Evolutionary conservation across 108 stramenopile genomes (phyloP), one percentile per base, ranked within the genome.

Genomic region (Discostella pseudostelligera): DNA sequence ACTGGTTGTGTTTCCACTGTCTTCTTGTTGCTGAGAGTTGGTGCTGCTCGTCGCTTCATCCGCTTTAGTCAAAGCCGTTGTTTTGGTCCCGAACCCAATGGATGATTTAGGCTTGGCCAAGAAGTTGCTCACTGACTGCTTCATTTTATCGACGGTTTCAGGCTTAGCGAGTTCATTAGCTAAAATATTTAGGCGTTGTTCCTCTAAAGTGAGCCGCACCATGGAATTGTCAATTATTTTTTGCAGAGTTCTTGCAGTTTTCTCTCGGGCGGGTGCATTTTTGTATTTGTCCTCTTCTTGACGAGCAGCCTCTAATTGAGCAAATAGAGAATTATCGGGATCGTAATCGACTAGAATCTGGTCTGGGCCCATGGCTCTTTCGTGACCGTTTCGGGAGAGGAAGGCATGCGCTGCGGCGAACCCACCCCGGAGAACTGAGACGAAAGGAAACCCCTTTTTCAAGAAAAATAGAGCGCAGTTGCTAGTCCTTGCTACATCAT

Each of bases 371-470:
- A 90, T 47, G 21, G 70, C 59, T 43, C 69, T 20, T 8, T 66
- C 54, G 24, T 70, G 76, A 14, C 86, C 86, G 11, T 85, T 77
- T 55, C 89, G 74, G 29, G 76, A 80, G 12, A 95, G 72, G 67
- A 79, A 95, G n/a, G 89, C 69, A 63, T 95, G 94, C 11, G 86
- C 85, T 11, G 83, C 81, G 22, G 86, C 90, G 66, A 95, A 95
- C 3, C 94, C 94, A 13, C 96, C 96, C 26, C 89, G 87, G n/a
- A 96, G 65, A 13, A 94, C 59, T 14, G 89, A 91, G n/a, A 96
- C 92, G 69, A 91, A 96, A 8, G 94, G 94, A 68, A 93, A 96
- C 0, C 94, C 96, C 65, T 74, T 84, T 69, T 94, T 95, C 20
- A 93, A 26, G 64, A 96, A 94, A 79, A 94, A 95, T 12, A 89